Evolutionary conservation across 1,284 basidiomycete genomes (phyloP).

Genomic region (Termitomyces sp.): DNA sequence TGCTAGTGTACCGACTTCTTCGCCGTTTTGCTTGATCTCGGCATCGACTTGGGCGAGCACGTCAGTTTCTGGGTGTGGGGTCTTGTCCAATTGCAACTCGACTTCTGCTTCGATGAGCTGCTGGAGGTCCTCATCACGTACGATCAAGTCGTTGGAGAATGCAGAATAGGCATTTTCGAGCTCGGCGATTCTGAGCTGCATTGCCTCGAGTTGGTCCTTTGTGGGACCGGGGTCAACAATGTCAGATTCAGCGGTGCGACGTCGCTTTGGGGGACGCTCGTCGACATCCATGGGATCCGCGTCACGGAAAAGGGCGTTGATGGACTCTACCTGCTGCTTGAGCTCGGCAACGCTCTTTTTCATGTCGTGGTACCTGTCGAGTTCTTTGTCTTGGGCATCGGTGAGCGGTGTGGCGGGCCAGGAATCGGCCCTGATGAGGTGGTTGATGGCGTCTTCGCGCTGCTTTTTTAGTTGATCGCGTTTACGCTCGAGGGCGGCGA

Average conservation of each 20-base stretch:
- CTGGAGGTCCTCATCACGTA: slow-evolving; percentile 30
- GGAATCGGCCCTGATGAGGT: slow-evolving; percentile 31
- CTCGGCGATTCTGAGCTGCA: slow-evolving; percentile 33
- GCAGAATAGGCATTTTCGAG: slow-evolving; percentile 35
- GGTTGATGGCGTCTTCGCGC: slow-evolving; percentile 22
- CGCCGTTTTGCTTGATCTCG: slow-evolving; percentile 23
- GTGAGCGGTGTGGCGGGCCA: slow-evolving; percentile 31
- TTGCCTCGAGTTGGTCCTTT: slow-evolving; percentile 26
- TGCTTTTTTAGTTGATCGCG: slow-evolving; percentile 23
- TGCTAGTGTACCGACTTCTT: slow-evolving; percentile 35
- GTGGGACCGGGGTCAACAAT: slow-evolving; percentile 12
- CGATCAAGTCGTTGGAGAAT: slow-evolving; percentile 40
- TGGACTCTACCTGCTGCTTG: slow-evolving; percentile 15
- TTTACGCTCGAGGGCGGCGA: slow-evolving; percentile 21
- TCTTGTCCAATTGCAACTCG: slow-evolving; percentile 27
- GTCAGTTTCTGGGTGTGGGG: slow-evolving; percentile 11
- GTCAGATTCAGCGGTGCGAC: slow-evolving; percentile 26
- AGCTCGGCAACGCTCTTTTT: slow-evolving; percentile 25
- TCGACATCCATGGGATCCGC: slow-evolving; percentile 14
- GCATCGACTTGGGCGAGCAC: slow-evolving; percentile 14
- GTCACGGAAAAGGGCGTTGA: slow-evolving; percentile 16
- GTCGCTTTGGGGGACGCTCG: slow-evolving; percentile 27
- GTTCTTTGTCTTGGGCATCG: slow-evolving; percentile 20
- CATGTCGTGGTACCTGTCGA: slow-evolving; percentile 24
- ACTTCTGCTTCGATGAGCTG: slow-evolving; percentile 35